These are phyloP conservation scores for Suillus americanus DNA, from an alignment of 768 basidiomycete genomes.

Conservation along the genomic window DNA sequence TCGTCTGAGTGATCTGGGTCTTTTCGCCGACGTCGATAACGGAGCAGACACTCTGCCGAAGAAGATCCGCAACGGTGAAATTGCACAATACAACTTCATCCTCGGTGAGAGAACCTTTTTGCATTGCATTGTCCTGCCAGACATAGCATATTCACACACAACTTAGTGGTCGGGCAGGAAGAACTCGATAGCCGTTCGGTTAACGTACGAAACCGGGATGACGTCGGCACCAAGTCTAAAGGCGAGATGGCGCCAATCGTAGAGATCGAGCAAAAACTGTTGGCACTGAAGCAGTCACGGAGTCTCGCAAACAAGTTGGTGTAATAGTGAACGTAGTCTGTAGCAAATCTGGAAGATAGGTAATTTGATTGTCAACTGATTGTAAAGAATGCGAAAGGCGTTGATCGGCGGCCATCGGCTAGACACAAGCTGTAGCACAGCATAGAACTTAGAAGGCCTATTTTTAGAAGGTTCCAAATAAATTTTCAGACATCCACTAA, in stretches of 20 bases:
- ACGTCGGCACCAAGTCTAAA: conserved; percentile 81
- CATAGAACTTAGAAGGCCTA: neutral
- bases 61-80: conserved; percentile 97
- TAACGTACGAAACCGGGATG: conserved; percentile 95
- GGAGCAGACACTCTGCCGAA: conserved; percentile 90
- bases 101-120: conserved; percentile 60
- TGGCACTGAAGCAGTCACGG: conserved; percentile 63
- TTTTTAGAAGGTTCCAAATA: too few relatives aligned
- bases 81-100: conserved; percentile 98
- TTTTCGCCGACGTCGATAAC: conserved; percentile 93
- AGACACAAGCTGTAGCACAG: conserved; percentile 6
- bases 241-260: conserved; percentile 75
- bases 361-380: too few relatives aligned
- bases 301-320: conserved; percentile 53
- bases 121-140: neutral
- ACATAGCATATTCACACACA: conserved; percentile 6
- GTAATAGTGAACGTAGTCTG: conserved; percentile 9
- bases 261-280: conserved; percentile 65
- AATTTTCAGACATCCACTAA: conserved; percentile 12
- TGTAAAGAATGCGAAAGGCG: neutral
- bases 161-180: conserved; percentile 88
- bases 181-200: conserved; percentile 86
- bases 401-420: neutral
- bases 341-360: neutral
- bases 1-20: conserved; percentile 62